These are phyloP conservation scores for Phytophthora capsici DNA, from an alignment of 352 stramenopile species.

Conservation along the genomic window DNA sequence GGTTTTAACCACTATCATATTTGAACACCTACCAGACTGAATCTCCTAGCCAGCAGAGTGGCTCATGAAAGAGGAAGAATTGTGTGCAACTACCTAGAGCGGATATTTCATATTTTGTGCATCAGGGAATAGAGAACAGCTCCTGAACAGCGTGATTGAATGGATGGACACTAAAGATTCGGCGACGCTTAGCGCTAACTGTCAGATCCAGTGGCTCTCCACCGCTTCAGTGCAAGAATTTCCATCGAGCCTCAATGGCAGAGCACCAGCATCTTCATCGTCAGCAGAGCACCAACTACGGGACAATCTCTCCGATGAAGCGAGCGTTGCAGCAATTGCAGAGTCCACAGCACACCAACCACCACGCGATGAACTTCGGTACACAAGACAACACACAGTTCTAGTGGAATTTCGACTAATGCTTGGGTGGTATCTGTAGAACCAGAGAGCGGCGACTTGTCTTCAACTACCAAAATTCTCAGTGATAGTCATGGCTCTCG, in stretches of 20 bases:
- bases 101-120: conserved; percentile 20
- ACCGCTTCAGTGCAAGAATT: conserved; percentile 35
- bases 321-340: conserved; percentile 27
- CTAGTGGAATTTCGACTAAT: conserved; percentile 2
- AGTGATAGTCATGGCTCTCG: conserved; percentile 23
- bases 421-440: conserved; percentile 8
- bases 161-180: conserved; percentile 11
- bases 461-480: conserved; percentile 30
- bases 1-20: not conserved
- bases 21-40: conserved; percentile 13
- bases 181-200: conserved; percentile 28
- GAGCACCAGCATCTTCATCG: conserved; percentile 32
- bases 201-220: too few species aligned
- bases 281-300: conserved; percentile 28
- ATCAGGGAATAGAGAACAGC: conserved; percentile 35
- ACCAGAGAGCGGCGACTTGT: conserved; percentile 33
- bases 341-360: conserved; percentile 21
- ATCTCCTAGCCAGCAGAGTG: conserved; percentile 18
- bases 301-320: conserved; percentile 35
- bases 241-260: conserved; percentile 20
- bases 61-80: conserved; percentile 15
- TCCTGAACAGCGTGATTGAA: conserved; percentile 7
- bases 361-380: conserved; percentile 38
- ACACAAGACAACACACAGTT: not conserved
- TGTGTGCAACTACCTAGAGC: conserved; percentile 12